These are phyloP conservation scores for Mytilinidion resinicola DNA, from an alignment of 495 filamentous ascomycete genomes.

Conservation along the genomic window DNA sequence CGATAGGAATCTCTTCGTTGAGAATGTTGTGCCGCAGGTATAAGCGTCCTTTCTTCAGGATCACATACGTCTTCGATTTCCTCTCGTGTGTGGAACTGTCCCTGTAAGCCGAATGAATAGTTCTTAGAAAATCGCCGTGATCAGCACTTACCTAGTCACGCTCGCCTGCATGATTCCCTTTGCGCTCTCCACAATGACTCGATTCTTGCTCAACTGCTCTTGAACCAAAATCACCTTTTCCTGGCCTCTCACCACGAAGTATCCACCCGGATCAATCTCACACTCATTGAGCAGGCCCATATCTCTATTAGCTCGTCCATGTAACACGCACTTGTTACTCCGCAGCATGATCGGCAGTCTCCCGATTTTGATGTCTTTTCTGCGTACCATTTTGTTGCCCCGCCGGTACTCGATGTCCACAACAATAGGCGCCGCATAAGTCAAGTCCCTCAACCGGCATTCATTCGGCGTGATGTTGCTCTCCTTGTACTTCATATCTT, in stretches of 20 bases:
- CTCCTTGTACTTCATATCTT: slow-evolving; percentile 49
- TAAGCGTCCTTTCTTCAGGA: slow-evolving; percentile 85
- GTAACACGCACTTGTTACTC: slow-evolving; percentile 84
- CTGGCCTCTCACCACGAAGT: slow-evolving; percentile 80
- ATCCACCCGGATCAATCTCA: slow-evolving; percentile 90
- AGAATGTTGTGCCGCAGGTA: slow-evolving; percentile 89
- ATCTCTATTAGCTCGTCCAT: slow-evolving; percentile 68
- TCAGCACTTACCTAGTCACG: slow-evolving; percentile 48
- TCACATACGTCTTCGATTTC: slow-evolving; percentile 93
- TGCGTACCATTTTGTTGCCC: slow-evolving; percentile 61
- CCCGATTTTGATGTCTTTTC: slow-evolving; percentile 70
- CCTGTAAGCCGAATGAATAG: neutral
- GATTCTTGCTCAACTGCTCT: slow-evolving; percentile 96
- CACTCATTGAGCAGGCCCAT: slow-evolving; percentile 91
- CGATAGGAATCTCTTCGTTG: slow-evolving; percentile 85
- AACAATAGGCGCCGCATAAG: slow-evolving; percentile 85
- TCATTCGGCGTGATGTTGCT: slow-evolving; percentile 76
- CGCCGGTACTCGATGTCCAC: slow-evolving; percentile 84
- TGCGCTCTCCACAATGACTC: slow-evolving; percentile 92
- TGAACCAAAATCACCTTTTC: slow-evolving; percentile 98
- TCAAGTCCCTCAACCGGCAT: slow-evolving; percentile 90
- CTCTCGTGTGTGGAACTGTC: slow-evolving; percentile 78
- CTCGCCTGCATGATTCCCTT: slow-evolving; percentile 91
- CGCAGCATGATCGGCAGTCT: slow-evolving; percentile 94
- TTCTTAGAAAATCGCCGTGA: neutral